Evolutionary conservation across 2,329 filamentous ascomycete species (phyloP).

Genomic region (Phoma sp.): DNA sequence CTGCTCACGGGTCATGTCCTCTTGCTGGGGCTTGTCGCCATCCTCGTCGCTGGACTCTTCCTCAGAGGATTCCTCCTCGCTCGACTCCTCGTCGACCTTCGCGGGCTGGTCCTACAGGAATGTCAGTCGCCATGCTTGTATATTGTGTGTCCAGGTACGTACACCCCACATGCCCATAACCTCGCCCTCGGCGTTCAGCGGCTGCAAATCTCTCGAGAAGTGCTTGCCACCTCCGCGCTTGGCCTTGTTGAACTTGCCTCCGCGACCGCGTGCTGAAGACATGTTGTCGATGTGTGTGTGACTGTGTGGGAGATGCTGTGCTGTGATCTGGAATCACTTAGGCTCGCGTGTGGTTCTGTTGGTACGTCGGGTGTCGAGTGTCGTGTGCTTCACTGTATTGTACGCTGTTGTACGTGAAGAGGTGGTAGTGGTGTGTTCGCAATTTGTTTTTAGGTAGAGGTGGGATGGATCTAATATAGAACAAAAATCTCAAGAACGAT

Average conservation of each 20-base stretch:
- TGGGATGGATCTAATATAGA: slow-evolving; percentile 8
- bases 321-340: not conserved
- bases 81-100: slow-evolving; percentile 58
- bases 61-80: slow-evolving; percentile 52
- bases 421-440: slow-evolving; percentile 6
- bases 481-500: slow-evolving; percentile 14
- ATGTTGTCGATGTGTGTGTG: slow-evolving; percentile 42
- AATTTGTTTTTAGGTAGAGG: slow-evolving; percentile 8
- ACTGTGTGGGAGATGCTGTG: slow-evolving; percentile 3
- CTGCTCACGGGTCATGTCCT: slow-evolving; percentile 80
- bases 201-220: slow-evolving; percentile 89
- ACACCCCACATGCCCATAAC: slow-evolving; percentile 86
- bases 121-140: slow-evolving; percentile 23
- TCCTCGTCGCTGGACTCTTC: slow-evolving; percentile 51
- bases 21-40: slow-evolving; percentile 52
- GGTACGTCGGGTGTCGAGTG: slow-evolving; percentile 8
- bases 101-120: slow-evolving; percentile 46
- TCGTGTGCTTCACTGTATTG: slow-evolving; percentile 1
- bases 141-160: slow-evolving; percentile 39
- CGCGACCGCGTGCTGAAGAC: slow-evolving; percentile 73
- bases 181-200: slow-evolving; percentile 87
- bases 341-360: not conserved
- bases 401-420: slow-evolving; percentile 11
- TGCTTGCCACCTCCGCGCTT: slow-evolving; percentile 94
- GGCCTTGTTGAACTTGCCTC: slow-evolving; percentile 93